phyloP scores from a whole-genome alignment of 2,329 filamentous ascomycete genomes.

The Hortaea sp. region DNA sequence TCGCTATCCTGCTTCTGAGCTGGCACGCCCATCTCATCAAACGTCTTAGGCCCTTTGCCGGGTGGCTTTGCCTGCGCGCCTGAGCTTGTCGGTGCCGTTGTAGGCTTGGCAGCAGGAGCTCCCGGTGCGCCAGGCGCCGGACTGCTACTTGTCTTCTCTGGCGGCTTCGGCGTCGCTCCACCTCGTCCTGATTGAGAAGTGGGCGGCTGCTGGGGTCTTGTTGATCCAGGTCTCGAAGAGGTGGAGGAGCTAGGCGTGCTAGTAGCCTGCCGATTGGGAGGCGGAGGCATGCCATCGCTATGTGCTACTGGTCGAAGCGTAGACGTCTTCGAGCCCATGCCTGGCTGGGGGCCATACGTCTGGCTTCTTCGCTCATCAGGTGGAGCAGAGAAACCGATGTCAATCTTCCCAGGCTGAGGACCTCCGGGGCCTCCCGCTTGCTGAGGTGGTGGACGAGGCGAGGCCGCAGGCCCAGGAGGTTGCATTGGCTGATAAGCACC shows the following conservation, averaged over 20 bases:
- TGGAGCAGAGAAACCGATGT: slow-evolving; percentile 34
- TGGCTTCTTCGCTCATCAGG: slow-evolving; percentile 35
- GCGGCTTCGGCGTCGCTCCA: slow-evolving; percentile 5
- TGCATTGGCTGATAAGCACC: background rate
- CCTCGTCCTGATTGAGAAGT: background rate
- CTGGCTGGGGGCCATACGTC: slow-evolving; percentile 27
- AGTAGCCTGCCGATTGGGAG: background rate
- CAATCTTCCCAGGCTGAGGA: slow-evolving; percentile 11
- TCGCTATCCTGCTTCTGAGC: slow-evolving; percentile 74
- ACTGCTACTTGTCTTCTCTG: slow-evolving; percentile 3
- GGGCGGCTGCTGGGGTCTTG: slow-evolving; percentile 1
- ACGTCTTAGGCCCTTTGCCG: slow-evolving; percentile 80
- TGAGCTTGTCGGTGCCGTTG: background rate
- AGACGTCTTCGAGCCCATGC: background rate
- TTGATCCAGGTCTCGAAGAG: slow-evolving; percentile 9
- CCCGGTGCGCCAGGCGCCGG: slow-evolving; percentile 5
- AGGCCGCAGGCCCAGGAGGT: background rate
- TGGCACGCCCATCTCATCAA: slow-evolving; percentile 96
- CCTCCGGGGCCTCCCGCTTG: slow-evolving; percentile 11
- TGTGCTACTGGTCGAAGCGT: slow-evolving; percentile 2
- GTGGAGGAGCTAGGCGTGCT: background rate
- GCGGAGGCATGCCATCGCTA: slow-evolving; percentile 13
- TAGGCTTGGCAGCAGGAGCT: slow-evolving; percentile 7
- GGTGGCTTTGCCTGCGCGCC: slow-evolving; percentile 25
- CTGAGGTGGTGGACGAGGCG: slow-evolving; percentile 8